phyloP scores from a whole-genome alignment of 345 rosid species.

The Rhodamnia argentea region DNA sequence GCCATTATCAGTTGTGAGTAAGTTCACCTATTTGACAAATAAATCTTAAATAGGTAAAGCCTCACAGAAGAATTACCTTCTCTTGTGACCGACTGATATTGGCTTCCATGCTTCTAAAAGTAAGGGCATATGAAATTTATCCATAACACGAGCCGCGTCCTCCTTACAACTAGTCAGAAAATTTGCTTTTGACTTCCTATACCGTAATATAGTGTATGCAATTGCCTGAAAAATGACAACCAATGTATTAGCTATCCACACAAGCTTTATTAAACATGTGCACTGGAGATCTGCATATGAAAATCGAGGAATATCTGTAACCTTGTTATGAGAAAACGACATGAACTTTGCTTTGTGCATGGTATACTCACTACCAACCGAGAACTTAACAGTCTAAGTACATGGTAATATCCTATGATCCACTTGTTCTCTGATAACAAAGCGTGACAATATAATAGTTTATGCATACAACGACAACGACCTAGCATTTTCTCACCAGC shows the following conservation, averaged over 20 bases:
- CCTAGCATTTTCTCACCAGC: background rate
- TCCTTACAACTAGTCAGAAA: slow-evolving; percentile 14
- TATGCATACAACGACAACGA: background rate
- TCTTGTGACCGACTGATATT: slow-evolving; percentile 68
- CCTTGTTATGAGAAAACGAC: background rate
- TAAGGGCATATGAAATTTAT: slow-evolving; percentile 19
- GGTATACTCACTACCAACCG: background rate
- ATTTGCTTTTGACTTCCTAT: slow-evolving; percentile 53
- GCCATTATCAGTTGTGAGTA: background rate
- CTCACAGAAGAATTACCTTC: slow-evolving; percentile 28
- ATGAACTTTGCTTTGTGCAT: background rate
- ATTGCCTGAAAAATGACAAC: slow-evolving; percentile 44
- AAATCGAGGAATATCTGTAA: background rate
- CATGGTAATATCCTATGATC: background rate
- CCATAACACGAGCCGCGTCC: slow-evolving; percentile 2
- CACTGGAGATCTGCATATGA: background rate
- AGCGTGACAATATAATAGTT: background rate
- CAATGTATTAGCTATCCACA: background rate
- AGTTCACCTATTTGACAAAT: background rate
- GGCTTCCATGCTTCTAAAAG: slow-evolving; percentile 98
- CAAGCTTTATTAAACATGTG: background rate
- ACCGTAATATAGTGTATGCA: slow-evolving; percentile 57
- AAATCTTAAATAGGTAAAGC: background rate
- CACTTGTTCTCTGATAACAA: background rate
- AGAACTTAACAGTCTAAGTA: background rate